A percentile compares a stretch with the other conserved stretches of the same genome.
These are phyloP conservation scores for Parathielavia hyrcaniae DNA, from an alignment of 495 filamentous ascomycete species.

Conservation along the genomic window DNA sequence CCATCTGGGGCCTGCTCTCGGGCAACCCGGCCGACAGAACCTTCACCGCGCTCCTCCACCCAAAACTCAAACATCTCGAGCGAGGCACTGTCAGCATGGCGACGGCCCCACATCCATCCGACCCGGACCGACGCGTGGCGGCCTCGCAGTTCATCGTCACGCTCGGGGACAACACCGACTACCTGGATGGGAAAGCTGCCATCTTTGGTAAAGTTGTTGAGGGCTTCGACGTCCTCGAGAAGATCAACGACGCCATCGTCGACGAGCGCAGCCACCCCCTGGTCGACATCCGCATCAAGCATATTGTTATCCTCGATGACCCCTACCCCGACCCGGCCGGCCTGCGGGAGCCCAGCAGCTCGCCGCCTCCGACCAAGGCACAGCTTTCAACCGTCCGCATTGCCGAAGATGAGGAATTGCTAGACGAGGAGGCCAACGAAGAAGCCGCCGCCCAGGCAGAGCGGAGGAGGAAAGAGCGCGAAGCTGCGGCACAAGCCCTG, in stretches of 20 bases:
- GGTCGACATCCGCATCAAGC: constrained; percentile 85
- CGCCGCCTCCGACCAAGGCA: constrained; percentile 73
- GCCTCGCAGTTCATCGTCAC: constrained; percentile 90
- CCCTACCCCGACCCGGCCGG: constrained; percentile 75
- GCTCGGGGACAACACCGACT: constrained; percentile 77
- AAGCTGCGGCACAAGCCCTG: constrained; percentile 88
- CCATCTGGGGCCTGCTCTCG: constrained; percentile 81
- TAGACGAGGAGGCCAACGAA: constrained; percentile 55
- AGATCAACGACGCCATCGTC: constrained; percentile 83
- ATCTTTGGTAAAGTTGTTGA: constrained; percentile 93
- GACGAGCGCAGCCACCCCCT: constrained; percentile 79
- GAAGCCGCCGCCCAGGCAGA: constrained; percentile 74
- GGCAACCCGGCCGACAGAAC: constrained; percentile 60
- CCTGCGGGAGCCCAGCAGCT: constrained; percentile 66
- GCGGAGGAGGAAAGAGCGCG: constrained; percentile 74
- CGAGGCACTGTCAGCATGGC: constrained; percentile 93
- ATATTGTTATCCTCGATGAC: constrained; percentile 84
- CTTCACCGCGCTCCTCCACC: constrained; percentile 76
- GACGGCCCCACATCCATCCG: constrained; percentile 64
- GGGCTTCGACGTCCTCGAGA: constrained; percentile 85
- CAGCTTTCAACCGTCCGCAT: constrained; percentile 90
- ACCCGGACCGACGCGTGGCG: constrained; percentile 74
- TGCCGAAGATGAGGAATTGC: constrained; percentile 76
- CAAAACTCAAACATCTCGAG: constrained; percentile 77
- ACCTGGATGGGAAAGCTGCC: constrained; percentile 83